phyloP scores from a whole-genome alignment of 345 rosid species.

The Populus ilicifolia region DNA sequence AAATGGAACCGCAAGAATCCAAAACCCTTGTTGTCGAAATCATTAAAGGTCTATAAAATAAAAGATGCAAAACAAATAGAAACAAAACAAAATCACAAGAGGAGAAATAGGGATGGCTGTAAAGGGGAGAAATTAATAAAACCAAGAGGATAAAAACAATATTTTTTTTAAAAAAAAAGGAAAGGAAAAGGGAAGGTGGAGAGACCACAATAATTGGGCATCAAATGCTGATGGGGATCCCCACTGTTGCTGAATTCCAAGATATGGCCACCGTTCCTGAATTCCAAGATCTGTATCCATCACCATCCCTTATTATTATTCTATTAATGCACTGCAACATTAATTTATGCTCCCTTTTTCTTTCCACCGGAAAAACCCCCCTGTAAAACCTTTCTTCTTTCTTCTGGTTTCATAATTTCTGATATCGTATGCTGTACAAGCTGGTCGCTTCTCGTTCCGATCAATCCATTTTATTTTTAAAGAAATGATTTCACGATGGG shows the following conservation, averaged over 20 bases:
- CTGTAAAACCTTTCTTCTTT: no score
- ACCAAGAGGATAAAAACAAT: neutral
- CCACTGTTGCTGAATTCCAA: constrained; percentile 69
- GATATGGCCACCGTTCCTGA: constrained; percentile 43
- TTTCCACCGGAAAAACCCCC: no score
- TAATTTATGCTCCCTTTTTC: neutral
- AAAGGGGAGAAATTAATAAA: neutral
- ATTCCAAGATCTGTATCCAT: constrained; percentile 52
- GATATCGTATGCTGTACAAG: no score
- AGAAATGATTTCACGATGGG: no score
- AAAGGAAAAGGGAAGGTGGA: constrained; percentile 30
- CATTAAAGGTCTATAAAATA: neutral
- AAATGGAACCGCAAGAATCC: neutral
- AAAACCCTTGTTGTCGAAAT: neutral
- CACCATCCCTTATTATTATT: neutral
- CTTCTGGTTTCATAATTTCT: no score
- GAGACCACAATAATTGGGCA: constrained; percentile 57
- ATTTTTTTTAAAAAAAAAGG: no score
- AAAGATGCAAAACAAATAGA: neutral
- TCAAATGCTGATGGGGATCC: constrained; percentile 79
- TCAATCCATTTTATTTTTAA: no score
- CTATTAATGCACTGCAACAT: constrained; percentile 20
- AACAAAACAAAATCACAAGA: neutral
- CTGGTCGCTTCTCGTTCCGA: no score
- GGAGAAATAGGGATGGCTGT: neutral